These are phyloP conservation scores for Metschnikowia lachancei DNA, from an alignment of 805 yeast genomes.

Conservation along the genomic window DNA sequence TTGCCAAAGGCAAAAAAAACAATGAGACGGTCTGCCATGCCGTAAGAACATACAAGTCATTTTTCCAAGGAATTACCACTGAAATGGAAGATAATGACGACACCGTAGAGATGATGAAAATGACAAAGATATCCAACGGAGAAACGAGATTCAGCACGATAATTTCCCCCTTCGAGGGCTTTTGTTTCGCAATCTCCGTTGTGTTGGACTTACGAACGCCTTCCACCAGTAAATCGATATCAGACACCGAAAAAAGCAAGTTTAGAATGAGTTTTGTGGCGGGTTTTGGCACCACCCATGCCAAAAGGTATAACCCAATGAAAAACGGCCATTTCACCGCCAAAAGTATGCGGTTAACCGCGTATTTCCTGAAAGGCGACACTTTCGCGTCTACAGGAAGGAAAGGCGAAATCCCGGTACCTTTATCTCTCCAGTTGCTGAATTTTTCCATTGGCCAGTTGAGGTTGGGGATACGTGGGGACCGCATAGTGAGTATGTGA, in stretches of 20 bases:
- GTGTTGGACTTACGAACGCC: slow-evolving; percentile 48
- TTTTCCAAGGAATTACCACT: slow-evolving; percentile 40
- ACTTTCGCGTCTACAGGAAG: slow-evolving; percentile 49
- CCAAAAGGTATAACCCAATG: slow-evolving; percentile 16
- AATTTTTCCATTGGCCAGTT: slow-evolving; percentile 44
- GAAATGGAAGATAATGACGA: slow-evolving; percentile 22
- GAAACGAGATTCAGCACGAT: slow-evolving; percentile 56
- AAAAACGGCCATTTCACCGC: slow-evolving; percentile 33
- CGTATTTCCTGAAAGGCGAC: slow-evolving; percentile 9
- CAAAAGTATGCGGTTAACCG: slow-evolving; percentile 15
- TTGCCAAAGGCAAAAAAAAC: slow-evolving; percentile 21
- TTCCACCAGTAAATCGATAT: slow-evolving; percentile 42
- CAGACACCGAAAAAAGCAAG: slow-evolving; percentile 36
- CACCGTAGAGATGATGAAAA: slow-evolving; percentile 28
- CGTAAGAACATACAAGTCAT: slow-evolving; percentile 32
- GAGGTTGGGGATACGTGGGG: too few relatives aligned
- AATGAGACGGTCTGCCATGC: slow-evolving; percentile 26
- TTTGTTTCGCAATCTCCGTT: slow-evolving; percentile 27
- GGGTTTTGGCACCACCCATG: slow-evolving; percentile 22
- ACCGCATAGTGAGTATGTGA: too few relatives aligned
- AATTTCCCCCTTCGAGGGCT: slow-evolving; percentile 47
- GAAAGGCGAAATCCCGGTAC: slow-evolving; percentile 92
- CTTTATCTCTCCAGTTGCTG: slow-evolving; percentile 81
- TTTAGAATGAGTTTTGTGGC: slow-evolving; percentile 19
- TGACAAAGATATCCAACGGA: slow-evolving; percentile 54